Percentiles rank a stretch among this genome's conserved stretches.
phyloP scores from a whole-genome alignment of 75 land plant species.

The Pseudotsuga menziesii region DNA sequence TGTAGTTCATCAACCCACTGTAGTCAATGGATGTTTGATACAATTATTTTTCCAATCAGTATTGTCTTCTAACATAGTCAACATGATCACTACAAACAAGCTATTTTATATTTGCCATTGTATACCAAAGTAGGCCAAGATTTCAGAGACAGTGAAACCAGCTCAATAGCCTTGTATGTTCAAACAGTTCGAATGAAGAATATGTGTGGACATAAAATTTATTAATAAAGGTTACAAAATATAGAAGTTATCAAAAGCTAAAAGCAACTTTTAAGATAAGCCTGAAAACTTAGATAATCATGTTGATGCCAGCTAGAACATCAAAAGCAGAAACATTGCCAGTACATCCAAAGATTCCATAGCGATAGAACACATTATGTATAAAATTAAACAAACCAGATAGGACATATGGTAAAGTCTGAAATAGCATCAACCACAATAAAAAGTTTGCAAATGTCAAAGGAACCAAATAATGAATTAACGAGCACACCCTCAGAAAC shows the following conservation, averaged over 20 bases:
- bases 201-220: not conserved
- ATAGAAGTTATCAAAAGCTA: not conserved
- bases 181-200: not conserved
- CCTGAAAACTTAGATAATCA: not conserved
- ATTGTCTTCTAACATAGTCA: not conserved
- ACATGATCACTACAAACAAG: not conserved
- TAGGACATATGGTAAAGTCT: not conserved
- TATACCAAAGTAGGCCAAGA: not conserved
- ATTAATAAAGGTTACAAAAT: not conserved
- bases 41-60: not conserved
- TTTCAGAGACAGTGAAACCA: not conserved
- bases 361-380: not conserved
- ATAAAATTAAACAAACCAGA: not conserved
- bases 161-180: not conserved
- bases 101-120: not conserved
- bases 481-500: not conserved
- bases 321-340: not conserved
- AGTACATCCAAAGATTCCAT: not conserved
- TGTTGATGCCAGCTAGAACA: not conserved
- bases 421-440: constrained; percentile 2
- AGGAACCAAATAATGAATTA: constrained; percentile 1
- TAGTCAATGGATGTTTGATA: not conserved
- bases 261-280: not conserved
- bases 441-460: not conserved
- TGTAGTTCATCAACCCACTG: not conserved